Conservation (phyloP, 2,329 filamentous ascomycete genomes). For the Paramyrothecium roridum region DNA sequence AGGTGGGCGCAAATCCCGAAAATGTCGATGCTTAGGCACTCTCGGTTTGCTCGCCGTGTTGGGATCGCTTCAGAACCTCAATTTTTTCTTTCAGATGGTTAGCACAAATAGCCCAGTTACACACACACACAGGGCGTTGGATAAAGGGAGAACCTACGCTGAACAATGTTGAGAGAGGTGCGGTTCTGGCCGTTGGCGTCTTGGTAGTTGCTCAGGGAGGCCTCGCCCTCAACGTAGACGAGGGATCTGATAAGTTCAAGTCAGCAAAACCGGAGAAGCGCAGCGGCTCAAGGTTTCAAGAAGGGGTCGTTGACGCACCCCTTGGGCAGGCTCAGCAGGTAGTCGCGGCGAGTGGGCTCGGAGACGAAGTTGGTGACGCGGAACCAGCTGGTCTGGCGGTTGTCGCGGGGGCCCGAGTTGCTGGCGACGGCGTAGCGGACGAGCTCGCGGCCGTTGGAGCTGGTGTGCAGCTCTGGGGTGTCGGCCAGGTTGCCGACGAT, state of each 20-base stretch:
- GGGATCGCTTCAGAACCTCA: constrained; percentile 42
- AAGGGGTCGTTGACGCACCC: constrained; percentile 60
- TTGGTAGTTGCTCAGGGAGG: constrained; percentile 63
- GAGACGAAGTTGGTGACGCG: constrained; percentile 66
- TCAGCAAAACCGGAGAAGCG: constrained; percentile 7
- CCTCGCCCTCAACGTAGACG: constrained; percentile 82
- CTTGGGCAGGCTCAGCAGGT: constrained; percentile 71
- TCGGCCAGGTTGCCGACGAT: constrained; percentile 82
- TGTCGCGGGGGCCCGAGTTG: constrained; percentile 62
- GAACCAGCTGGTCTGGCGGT: constrained; percentile 83
- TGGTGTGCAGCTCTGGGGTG: constrained; percentile 71
- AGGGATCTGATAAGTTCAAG: constrained; percentile 55
- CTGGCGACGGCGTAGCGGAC: constrained; percentile 76
- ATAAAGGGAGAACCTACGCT: constrained; percentile 60
- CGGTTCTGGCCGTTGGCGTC: constrained; percentile 68
- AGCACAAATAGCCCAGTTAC: constrained; percentile 4
- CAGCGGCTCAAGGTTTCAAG: background rate
- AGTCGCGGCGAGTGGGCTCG: constrained; percentile 68
- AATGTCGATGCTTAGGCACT: constrained; percentile 3
- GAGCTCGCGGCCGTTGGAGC: constrained; percentile 68
- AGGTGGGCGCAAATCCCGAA: too few relatives aligned
- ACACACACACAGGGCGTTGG: background rate
- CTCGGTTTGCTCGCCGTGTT: constrained; percentile 17
- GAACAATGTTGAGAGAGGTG: constrained; percentile 65
- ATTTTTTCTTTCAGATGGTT: constrained; percentile 33